Base-by-base conservation (phyloP, 805 yeast species). In the Schizosaccharomyces cryophilus region DNA sequence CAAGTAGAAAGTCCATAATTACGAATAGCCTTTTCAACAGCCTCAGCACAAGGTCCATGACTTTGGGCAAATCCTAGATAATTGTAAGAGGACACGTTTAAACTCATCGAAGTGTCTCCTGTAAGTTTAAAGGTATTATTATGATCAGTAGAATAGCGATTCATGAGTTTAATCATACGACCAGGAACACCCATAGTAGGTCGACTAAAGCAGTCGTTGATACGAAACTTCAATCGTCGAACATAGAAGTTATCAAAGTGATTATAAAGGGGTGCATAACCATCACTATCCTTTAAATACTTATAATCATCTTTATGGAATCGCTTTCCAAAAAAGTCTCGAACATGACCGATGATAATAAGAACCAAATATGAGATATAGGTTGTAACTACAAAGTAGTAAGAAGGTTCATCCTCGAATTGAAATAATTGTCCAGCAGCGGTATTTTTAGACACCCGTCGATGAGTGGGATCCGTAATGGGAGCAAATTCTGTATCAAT, bases 161-260 rank as follows among this genome's bases (percentile, higher is more conserved):
- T 89, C 67, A 84, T 82, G 67, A 95, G 83, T 62, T 82, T 79
- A 66, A 90, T 82, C 68, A 76, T 83, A 70, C 99, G 81, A 31
- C 99, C 99, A 0, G 99, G 97, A 24, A 90, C 97, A 60, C 96
- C 97, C 63, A 85, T 84, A n/a, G 94, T 87, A 54, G 96, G 96
- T 70, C 95, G 81, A 1, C 94, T 87, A 71, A 93, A 93, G 72
- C 96, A 87, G 73, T 90, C 97, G 70, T 86, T 95, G 63, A 93
- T 80, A 72, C 95, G 84, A 66, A 78, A 80, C 71, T 93, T 89
- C 76, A 93, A 78, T 67, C 97, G 82, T 67, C 99, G 83, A 54
- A 89, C 84, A 71, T 89, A 93, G 70, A 93, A 94, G 64, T 86
- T 81, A 72, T 93, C 99, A 70, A 90, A 88, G 58, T 88, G 90